These are phyloP conservation scores for Curvularia sp. DNA, from an alignment of 2,329 filamentous ascomycete genomes.

Conservation along the genomic window DNA sequence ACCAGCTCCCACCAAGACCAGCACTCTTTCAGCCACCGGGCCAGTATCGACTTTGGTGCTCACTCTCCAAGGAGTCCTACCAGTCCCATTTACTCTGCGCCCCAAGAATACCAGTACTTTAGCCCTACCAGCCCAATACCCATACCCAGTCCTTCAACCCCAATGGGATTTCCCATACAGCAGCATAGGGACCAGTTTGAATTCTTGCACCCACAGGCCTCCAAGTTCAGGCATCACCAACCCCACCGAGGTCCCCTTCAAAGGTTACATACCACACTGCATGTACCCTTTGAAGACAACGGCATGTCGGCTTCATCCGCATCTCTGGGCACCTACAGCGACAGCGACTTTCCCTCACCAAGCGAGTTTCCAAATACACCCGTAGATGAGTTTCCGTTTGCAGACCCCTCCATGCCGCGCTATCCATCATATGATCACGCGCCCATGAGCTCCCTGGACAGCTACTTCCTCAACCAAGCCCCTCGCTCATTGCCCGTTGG, in stretches of 20 bases:
- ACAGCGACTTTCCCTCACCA: conserved; percentile 58
- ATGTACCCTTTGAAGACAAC: conserved; percentile 52
- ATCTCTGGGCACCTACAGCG: conserved; percentile 57
- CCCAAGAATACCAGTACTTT: conserved; percentile 49
- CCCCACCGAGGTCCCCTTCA: conserved; percentile 52
- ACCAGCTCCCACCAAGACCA: conserved; percentile 36
- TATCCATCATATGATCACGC: conserved; percentile 47
- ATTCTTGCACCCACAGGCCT: conserved; percentile 43
- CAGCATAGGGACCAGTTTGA: conserved; percentile 51
- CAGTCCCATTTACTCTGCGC: conserved; percentile 47
- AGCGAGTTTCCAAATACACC: conserved; percentile 58
- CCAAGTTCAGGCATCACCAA: conserved; percentile 50
- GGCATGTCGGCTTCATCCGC: conserved; percentile 55
- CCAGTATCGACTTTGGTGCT: conserved; percentile 46
- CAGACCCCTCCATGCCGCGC: conserved; percentile 50
- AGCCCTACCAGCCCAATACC: conserved; percentile 51
- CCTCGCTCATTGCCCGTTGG: conserved; percentile 48
- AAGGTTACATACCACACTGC: conserved; percentile 53
- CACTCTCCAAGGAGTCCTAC: conserved; percentile 47
- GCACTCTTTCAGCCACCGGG: conserved; percentile 37
- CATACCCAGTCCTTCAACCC: conserved; percentile 48
- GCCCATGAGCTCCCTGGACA: conserved; percentile 50
- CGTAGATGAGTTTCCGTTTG: conserved; percentile 53
- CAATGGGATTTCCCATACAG: conserved; percentile 50
- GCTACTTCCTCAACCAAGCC: conserved; percentile 45